These are phyloP conservation scores for Yamadazyma mexicana DNA, from an alignment of 1,139 yeast species.

Conservation along the genomic window DNA sequence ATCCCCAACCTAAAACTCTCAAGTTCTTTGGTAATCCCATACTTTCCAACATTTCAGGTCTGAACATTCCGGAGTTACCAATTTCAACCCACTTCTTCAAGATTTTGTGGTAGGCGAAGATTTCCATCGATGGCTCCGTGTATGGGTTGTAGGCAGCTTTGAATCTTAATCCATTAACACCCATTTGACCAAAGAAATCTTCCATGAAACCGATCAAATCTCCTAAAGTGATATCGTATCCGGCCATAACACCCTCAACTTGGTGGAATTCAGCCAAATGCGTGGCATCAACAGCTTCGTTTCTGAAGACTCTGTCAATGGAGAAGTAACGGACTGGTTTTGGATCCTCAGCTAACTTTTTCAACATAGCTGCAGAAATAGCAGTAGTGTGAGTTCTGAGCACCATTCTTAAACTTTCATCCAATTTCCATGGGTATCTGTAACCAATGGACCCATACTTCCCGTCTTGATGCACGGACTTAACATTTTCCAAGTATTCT, in stretches of 20 bases:
- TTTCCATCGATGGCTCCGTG: slow-evolving; percentile 98
- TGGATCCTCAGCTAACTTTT: slow-evolving; percentile 85
- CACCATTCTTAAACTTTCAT: slow-evolving; percentile 87
- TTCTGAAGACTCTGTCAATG: slow-evolving; percentile 97
- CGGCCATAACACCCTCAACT: slow-evolving; percentile 98
- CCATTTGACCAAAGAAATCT: slow-evolving; percentile 95
- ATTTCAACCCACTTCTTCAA: slow-evolving; percentile 97
- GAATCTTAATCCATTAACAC: slow-evolving; percentile 91
- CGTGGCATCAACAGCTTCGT: slow-evolving; percentile 99
- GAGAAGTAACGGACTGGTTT: slow-evolving; percentile 91
- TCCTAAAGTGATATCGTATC: slow-evolving; percentile 90
- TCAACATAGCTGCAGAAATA: slow-evolving; percentile 83
- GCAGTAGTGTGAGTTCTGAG: slow-evolving; percentile 98
- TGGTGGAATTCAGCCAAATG: slow-evolving; percentile 99
- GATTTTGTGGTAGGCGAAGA: slow-evolving; percentile 95
- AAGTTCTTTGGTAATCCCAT: slow-evolving; percentile 96
- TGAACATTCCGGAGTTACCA: slow-evolving; percentile 99
- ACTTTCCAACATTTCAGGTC: slow-evolving; percentile 98
- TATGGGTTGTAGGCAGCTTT: slow-evolving; percentile 99
- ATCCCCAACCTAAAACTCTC: slow-evolving; percentile 97
- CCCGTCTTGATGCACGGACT: slow-evolving; percentile 85
- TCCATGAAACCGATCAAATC: slow-evolving; percentile 98
- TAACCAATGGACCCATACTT: slow-evolving; percentile 95
- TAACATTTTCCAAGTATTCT: slow-evolving; percentile 73
- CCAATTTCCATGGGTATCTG: slow-evolving; percentile 95